These are phyloP conservation scores for Metschnikowia continentalis DNA, from an alignment of 805 yeast genomes.

Conservation along the genomic window DNA sequence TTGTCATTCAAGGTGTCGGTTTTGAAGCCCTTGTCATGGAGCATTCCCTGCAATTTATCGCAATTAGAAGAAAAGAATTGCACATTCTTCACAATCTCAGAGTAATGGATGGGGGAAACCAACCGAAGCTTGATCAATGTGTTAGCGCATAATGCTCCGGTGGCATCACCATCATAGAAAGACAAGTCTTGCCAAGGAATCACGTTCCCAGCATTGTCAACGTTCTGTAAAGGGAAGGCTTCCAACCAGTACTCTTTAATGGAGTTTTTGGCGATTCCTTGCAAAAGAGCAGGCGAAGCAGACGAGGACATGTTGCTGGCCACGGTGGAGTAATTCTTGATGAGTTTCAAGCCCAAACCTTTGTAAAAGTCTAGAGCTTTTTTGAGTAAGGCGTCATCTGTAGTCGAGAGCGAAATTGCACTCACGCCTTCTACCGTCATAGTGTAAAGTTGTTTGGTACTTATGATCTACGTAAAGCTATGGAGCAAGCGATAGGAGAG, in stretches of 20 bases:
- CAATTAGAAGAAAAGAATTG: constrained; percentile 32
- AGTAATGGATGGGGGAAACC: constrained; percentile 15
- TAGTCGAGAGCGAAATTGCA: constrained; percentile 59
- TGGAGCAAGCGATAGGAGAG: constrained; percentile 4
- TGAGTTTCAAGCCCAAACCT: constrained; percentile 55
- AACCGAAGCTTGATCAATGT: constrained; percentile 36
- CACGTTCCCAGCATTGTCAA: constrained; percentile 30
- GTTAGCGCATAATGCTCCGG: constrained; percentile 24
- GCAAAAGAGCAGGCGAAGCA: constrained; percentile 19
- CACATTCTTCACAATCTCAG: constrained; percentile 17
- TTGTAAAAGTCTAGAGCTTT: constrained; percentile 54
- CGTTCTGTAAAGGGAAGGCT: constrained; percentile 50
- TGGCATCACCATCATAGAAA: constrained; percentile 35
- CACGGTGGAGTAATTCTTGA: constrained; percentile 57
- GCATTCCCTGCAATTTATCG: constrained; percentile 17
- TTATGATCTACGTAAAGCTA: neutral
- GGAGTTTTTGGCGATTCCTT: constrained; percentile 64
- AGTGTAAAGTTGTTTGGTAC: neutral
- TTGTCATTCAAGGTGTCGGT: constrained; percentile 9
- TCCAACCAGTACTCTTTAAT: constrained; percentile 71
- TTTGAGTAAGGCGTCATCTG: constrained; percentile 43
- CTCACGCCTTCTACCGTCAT: constrained; percentile 37
- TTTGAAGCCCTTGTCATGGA: constrained; percentile 10
- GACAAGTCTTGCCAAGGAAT: constrained; percentile 41
- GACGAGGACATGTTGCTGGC: constrained; percentile 30